Base-by-base conservation (phyloP, 1,284 basidiomycete species). In the Thelephora terrestris region DNA sequence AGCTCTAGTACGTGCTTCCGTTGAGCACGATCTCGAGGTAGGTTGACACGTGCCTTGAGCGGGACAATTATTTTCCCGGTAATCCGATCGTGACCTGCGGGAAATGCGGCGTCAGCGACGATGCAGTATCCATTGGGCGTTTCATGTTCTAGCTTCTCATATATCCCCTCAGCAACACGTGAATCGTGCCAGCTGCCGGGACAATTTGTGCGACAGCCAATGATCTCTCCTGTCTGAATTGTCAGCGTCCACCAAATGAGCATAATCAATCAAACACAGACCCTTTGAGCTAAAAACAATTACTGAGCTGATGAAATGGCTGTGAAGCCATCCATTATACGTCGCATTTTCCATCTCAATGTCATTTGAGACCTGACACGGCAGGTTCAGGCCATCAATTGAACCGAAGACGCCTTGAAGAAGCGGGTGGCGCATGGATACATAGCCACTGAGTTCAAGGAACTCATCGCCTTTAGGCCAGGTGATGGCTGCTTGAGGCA, bases 241-340 rank as follows among this genome's bases (percentile, higher is more conserved):
- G n/a, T n/a, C n/a, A 36, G 34, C n/a, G 12, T 12, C n/a, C 34
- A 36, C 10, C n/a, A 36, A 10, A 12, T 10, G 12, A n/a, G n/a
- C 12, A 36, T 36, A 36, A 36, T 36, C n/a, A n/a, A 36, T 36
- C 34, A 36, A 12, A 12, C 34, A 36, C 10, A 12, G 34, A 36
- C 10, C 34, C 34, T 57, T 39, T 5, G 67, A 54, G 0, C 60
- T 52, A 54, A 68, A 64, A 0, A 50, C 55, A 18, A 66, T 18
- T 0, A 66, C 56, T 50, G 43, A 53, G 50, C 63, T 69, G 2
- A 66, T 48, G 36, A 59, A 71, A 49, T 76, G 74, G 0, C 60
- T 62, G 42, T 64, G 60, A 1, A 68, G 46, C 73, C 73, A 77
- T 0, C 72, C 68, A 63, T 75, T 76, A 51, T 67, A 76, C 5